These are phyloP conservation scores for Oryza punctata DNA, from an alignment of 176 grass and related monocot species.

Conservation along the genomic window DNA sequence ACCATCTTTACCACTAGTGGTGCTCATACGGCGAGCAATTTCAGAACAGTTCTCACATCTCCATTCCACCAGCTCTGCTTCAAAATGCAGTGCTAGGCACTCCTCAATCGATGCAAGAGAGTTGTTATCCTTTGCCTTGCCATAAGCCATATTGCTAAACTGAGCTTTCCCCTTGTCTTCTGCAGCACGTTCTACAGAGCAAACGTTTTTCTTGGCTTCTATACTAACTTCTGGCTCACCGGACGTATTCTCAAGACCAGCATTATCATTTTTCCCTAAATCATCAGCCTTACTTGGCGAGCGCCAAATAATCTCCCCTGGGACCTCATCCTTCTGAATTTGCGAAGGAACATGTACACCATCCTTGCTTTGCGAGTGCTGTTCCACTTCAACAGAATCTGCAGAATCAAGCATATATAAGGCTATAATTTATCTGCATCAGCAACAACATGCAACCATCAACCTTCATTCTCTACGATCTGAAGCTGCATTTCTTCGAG, in stretches of 20 bases:
- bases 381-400: constrained; percentile 41
- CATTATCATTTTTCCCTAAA: not conserved
- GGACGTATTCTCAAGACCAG: not conserved
- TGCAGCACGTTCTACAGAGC: not conserved
- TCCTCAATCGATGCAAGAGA: constrained; percentile 34
- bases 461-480: constrained; percentile 29
- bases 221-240: not conserved
- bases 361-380: constrained; percentile 31
- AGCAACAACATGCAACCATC: constrained; percentile 55
- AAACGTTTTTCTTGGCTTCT: constrained; percentile 1
- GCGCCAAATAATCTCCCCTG: not conserved
- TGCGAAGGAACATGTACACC: constrained; percentile 33
- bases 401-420: constrained; percentile 44
- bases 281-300: constrained; percentile 6
- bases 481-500: constrained; percentile 28
- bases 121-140: not conserved
- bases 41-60: constrained; percentile 36
- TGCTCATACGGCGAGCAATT: not conserved
- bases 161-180: constrained; percentile 21
- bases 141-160: constrained; percentile 18
- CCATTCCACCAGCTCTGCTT: constrained; percentile 10
- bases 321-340: constrained; percentile 1
- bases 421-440: constrained; percentile 32
- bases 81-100: constrained; percentile 21
- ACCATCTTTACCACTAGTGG: constrained; percentile 12